Evolutionary conservation across 768 basidiomycete genomes (phyloP), one percentile per base, ranked within the genome.

Genomic region (Porphyrellus cyaneotinctus): DNA sequence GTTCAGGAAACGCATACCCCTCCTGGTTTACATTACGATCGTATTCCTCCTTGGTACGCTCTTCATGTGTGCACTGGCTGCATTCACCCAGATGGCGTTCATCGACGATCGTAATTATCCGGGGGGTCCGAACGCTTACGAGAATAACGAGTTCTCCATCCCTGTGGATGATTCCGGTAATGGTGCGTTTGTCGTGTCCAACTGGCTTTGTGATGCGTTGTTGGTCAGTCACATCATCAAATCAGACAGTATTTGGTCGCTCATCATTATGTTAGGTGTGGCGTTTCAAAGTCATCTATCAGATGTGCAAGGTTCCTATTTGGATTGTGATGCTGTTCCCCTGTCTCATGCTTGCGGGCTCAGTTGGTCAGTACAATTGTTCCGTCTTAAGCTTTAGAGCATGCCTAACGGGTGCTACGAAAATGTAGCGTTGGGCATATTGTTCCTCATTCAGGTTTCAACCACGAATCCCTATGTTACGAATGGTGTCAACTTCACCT

Each of bases 21-120:
- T 56, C 1, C 9, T 49, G 22, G 43, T 60, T 13, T 60, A 49
- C 37, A 47, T 56, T 13, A 44, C 44, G 14, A 4, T 43, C 31
- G 9, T 44, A 6, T 47, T 60, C 51, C 14, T 52, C 17, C 33
- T 61, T 13, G 37, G 50, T 2, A 65, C 64, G 5, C 20, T 65
- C 18, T 65, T 53, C 38, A 49, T 65, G 52, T 15, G 48, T 12
- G 26, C 51, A 9, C 51, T 57, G 13, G 51, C 64, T 1, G 47
- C 62, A 17, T 62, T 70, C 37, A 59, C 59, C 0, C 66, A 68
- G 30, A 55, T 67, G 48, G 54, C 60, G 0, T 71, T 70, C 47
- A 62, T 72, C 38, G 64, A 72, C 47, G 43, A 64, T 42, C 63
- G 71, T 6, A 58, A 70, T 42, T 71, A 61, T 31, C 64, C 65